Evolutionary conservation across 2,329 filamentous ascomycete genomes (phyloP), one percentile per base, ranked within the genome.

Genomic region (Fusarium pilosicola): DNA sequence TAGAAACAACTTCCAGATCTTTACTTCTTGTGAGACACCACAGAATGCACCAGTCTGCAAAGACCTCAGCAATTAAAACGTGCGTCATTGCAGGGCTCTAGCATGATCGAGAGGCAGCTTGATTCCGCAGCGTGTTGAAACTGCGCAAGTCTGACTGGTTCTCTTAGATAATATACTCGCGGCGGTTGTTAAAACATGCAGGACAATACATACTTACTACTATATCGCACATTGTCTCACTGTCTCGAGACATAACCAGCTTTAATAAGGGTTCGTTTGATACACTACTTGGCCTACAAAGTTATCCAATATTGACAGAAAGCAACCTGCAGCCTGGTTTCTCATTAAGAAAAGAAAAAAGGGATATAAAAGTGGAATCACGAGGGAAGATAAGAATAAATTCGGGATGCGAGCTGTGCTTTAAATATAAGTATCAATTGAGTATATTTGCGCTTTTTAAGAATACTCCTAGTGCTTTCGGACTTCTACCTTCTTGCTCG

Each of bases 91-190:
- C 20, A 24, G 7, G 7, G 5, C 17, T 18, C 15, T 44, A 13
- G 15, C 12, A 12, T 24, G 10, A 1, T 11, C 3, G 0, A 24
- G n/a, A 12, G 0, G 14, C 10, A 17, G 22, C 3, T 42, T 17
- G 9, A 34, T 34, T 34, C 6, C 1, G 32, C 32, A 17, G 22
- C 22, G 13, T 42, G 8, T 6, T 42, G 0, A n/a, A 44, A 6
- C 15, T 7, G 15, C 15, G 2, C 6, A 12, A 2, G 6, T 17
- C 3, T 17, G 2, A 12, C 15, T 11, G n/a, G 1, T 10, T 12
- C 15, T 17, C 2, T 24, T 3, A 24, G 6, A 7, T 17, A 18
- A 7, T 1, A 7, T 44, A 11, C 41, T 12, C 6, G 41, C 15
- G 7, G 39, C 7, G 1, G 1, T 39, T 12, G 14, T 6, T 12